Conservation (phyloP, 495 filamentous ascomycete species). For the Neurospora sp. region DNA sequence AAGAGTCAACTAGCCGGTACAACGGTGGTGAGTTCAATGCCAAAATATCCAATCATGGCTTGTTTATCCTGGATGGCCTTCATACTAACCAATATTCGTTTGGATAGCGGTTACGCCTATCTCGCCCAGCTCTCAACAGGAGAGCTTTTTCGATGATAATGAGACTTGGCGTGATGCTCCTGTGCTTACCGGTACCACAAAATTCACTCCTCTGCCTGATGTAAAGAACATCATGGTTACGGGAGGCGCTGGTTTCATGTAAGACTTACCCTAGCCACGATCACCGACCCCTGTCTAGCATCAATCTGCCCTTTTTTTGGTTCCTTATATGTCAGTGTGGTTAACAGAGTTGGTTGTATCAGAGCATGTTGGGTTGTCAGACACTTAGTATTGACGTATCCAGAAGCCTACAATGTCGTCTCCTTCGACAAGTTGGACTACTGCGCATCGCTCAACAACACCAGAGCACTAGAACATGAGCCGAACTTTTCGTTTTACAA, state of each 20-base stretch:
- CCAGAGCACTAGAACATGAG: constrained; percentile 44
- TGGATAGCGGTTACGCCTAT: background rate
- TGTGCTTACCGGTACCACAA: constrained; percentile 50
- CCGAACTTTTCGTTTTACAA: constrained; percentile 67
- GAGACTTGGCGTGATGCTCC: constrained; percentile 58
- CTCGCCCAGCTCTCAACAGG: constrained; percentile 3
- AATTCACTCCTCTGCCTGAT: constrained; percentile 50
- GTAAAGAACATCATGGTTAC: constrained; percentile 65
- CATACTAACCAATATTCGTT: background rate
- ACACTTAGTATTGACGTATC: constrained; percentile 56
- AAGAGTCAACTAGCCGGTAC: background rate
- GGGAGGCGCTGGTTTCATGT: constrained; percentile 67
- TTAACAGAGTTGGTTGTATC: constrained; percentile 4
- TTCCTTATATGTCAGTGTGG: background rate
- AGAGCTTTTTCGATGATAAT: constrained; percentile 37
- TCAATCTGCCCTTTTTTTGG: background rate
- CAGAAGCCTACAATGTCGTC: constrained; percentile 58
- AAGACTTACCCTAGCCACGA: constrained; percentile 11
- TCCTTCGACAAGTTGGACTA: constrained; percentile 73
- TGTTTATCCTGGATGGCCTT: background rate
- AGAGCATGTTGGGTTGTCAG: constrained; percentile 63
- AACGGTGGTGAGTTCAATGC: background rate
- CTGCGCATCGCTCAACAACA: constrained; percentile 63
- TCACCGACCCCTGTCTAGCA: background rate
- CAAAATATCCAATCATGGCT: background rate